Base-by-base conservation (phyloP, 345 rosid genomes). In the Bruguiera parviflora region DNA sequence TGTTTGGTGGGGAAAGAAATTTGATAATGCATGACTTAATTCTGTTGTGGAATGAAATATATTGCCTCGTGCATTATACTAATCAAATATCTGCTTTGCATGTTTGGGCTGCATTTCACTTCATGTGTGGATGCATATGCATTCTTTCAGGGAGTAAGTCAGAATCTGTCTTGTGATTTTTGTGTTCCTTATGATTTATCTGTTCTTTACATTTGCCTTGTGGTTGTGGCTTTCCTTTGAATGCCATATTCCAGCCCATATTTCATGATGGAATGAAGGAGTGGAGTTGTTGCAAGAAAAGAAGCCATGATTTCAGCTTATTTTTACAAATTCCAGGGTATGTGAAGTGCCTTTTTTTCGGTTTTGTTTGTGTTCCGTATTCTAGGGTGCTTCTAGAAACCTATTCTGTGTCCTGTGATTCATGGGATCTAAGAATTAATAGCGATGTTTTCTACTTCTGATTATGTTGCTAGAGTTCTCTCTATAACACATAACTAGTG, bases 201-300 rank as follows among this genome's bases (percentile, higher is more conserved):
- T 20, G 46, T 35, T 64, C 19, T 24, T 49, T 33, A 35, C 68
- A 19, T 13, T 31, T 73, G 62, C 53, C 25, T 7, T 19, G 22
- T 9, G 13, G 25, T 59, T n/a, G 13, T 55, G 29, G 37, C 31
- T 64, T 60, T 59, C 18, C 67, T 31, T 31, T 78, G 39, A 32
- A 66, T 68, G 32, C 65, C 43, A 24, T 69, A 80, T 49, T 83
- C 72, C 78, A 92, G 96, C 99, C 99, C 37, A 70, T 83, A 75
- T 95, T 95, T 77, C 96, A 87, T 57, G 98, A 95, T 64, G 99
- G 98, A 73, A 92, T 82, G 88, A 95, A 88, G 84, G 97, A 92
- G 71, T 92, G 99, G 99, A 90, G 99, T 69, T 95, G 99, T 82
- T 95, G 97, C 88, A 95, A 92, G 82, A 89, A 89, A 77, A 82